Conservation (phyloP, 2,329 filamentous ascomycete genomes). For the Eutypella sp. region DNA sequence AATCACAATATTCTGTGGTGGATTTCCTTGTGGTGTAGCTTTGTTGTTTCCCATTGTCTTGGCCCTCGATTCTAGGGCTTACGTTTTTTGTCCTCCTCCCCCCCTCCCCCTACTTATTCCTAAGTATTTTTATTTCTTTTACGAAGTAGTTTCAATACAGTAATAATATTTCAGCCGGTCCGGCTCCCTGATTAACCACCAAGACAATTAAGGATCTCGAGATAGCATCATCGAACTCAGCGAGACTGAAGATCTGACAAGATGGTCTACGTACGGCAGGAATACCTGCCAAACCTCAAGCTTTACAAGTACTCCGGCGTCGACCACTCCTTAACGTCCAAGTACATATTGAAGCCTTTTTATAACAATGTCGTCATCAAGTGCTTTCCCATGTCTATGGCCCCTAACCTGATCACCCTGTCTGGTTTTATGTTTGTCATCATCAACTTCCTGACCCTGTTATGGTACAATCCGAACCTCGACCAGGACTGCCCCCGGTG, state of each 20-base stretch:
- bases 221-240: background rate
- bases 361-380: conserved; percentile 94
- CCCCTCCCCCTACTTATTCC: no score
- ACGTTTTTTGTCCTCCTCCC: no score
- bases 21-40: no score
- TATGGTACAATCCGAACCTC: conserved; percentile 94
- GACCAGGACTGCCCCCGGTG: conserved; percentile 90
- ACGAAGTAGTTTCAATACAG: no score
- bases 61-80: no score
- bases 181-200: no score
- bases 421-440: conserved; percentile 88
- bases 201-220: background rate
- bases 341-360: conserved; percentile 95
- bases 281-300: conserved; percentile 80
- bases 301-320: conserved; percentile 94
- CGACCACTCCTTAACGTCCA: conserved; percentile 84
- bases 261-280: conserved; percentile 95
- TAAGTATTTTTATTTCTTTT: no score
- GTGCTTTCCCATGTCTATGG: conserved; percentile 93
- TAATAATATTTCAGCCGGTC: no score
- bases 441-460: conserved; percentile 79
- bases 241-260: conserved; percentile 10
- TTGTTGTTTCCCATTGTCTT: no score
- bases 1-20: no score
- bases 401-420: conserved; percentile 81